Evolutionary conservation across 306 rosid species (phyloP).

Genomic region (Prunus kanzakura): DNA sequence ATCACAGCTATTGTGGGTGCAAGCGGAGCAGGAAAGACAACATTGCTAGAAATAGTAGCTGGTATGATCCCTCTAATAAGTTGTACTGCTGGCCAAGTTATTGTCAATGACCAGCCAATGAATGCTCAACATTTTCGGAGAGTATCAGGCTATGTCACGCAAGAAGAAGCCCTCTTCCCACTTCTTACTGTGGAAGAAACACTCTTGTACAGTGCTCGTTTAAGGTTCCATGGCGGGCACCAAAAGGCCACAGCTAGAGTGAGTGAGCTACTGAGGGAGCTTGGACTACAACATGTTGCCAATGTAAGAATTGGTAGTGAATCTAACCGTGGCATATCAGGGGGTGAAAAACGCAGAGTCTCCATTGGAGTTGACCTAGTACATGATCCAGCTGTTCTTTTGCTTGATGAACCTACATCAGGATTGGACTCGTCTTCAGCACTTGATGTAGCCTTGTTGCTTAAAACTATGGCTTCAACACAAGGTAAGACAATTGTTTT

Average conservation of each 20-base stretch:
- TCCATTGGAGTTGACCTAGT: conserved; percentile 44
- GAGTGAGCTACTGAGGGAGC: conserved; percentile 33
- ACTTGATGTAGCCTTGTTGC: conserved; percentile 35
- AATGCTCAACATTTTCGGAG: conserved; percentile 31
- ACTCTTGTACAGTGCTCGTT: conserved; percentile 35
- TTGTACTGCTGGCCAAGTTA: conserved; percentile 31
- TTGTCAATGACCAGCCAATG: conserved; percentile 34
- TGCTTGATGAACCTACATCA: conserved; percentile 51
- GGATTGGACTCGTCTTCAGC: conserved; percentile 50
- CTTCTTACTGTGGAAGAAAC: conserved; percentile 45
- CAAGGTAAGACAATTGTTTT: conserved; percentile 47
- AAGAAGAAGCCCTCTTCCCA: conserved; percentile 42
- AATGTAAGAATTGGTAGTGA: conserved; percentile 32
- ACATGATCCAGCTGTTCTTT: conserved; percentile 42
- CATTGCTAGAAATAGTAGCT: conserved; percentile 40
- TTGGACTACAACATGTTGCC: conserved; percentile 38
- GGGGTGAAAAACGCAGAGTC: conserved; percentile 41
- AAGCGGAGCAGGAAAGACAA: conserved; percentile 53
- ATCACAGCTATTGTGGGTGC: conserved; percentile 49
- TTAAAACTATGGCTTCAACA: conserved; percentile 37
- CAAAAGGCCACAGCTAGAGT: conserved; percentile 35
- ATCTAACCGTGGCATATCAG: conserved; percentile 34
- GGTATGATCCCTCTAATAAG: conserved; percentile 31
- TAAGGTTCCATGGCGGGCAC: conserved; percentile 25
- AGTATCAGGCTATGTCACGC: conserved; percentile 46